Conservation (phyloP, 2,329 filamentous ascomycete species). For the Blastomyces gilchristii region DNA sequence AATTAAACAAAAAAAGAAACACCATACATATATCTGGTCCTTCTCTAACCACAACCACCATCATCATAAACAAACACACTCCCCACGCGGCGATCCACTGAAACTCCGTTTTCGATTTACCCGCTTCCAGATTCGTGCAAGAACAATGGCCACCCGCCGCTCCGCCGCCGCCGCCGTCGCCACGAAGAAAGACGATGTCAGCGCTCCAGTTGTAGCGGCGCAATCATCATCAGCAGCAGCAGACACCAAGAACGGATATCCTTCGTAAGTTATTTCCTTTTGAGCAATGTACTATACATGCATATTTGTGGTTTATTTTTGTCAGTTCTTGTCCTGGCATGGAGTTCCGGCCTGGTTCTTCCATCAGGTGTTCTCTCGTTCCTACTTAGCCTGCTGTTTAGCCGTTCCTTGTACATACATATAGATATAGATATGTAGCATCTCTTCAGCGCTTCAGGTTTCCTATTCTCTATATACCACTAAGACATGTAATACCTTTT, state of each 20-base stretch:
- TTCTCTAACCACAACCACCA: background rate
- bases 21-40: background rate
- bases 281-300: background rate
- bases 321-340: background rate
- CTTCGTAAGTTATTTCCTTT: background rate
- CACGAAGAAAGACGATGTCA: constrained; percentile 15
- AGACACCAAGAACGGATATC: background rate
- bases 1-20: background rate
- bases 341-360: background rate
- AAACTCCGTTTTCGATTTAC: background rate
- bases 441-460: no score
- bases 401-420: no score
- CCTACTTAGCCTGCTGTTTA: no score
- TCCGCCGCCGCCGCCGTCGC: constrained; percentile 20
- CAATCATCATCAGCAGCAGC: background rate
- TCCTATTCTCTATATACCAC: no score
- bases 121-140: background rate
- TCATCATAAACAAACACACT: background rate
- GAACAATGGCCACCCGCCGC: constrained; percentile 26
- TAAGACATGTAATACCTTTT: no score
- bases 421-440: no score
- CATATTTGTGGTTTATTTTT: background rate
- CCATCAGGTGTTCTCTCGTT: background rate
- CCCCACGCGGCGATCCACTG: background rate
- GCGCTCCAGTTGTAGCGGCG: constrained; percentile 15